Base-by-base conservation (phyloP, 768 basidiomycete species). In the Mycena vulgaris region DNA sequence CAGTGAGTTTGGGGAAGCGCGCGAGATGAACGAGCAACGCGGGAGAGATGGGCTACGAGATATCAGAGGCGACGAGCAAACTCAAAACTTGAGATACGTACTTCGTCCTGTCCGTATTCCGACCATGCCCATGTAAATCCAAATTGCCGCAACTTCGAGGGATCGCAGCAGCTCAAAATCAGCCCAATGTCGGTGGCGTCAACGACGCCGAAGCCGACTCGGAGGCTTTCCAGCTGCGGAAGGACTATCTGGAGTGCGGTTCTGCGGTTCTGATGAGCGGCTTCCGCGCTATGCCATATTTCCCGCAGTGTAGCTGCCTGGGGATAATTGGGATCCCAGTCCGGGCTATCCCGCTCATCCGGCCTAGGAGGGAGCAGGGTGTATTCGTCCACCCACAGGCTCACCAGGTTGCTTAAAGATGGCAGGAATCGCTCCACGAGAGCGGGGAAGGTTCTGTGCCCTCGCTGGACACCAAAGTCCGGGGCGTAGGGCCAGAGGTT, bases 301-400 rank as follows among this genome's bases (percentile, higher is more conserved):
- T 75, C 60, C 25, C 33, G 53, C 33, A 45, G 17, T 23, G 47
- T 13, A 16, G 28, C 14, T 31, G 45, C 45, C 23, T 40, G 45
- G 10, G 40, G 45, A 23, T 47, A 8, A 8, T 47, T n/a, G 23
- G 45, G 45, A 16, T 47, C 17, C 40, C 40, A 10, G 40, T 42
- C 35, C 23, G 53, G 42, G 14, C 33, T 6, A 76, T 48, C 5
- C 76, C 49, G 10, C 74, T 63, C 63, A 75, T 40, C 13, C 33
- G 7, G 33, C 33, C 33, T 6, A 35, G 6, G 33, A 23, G 63
- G 63, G 3, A 56, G 27, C 11, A 77, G 66, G n/a, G 58, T 63
- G 4, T 40, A 33, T 42, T 74, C 63, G 61, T 76, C 69, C 10
- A 77, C 70, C 76, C 75, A 78, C 19, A 78, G 73, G 37, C 70